These are phyloP conservation scores for Pseudocercospora crystallina DNA, from an alignment of 2,329 filamentous ascomycete genomes.

Conservation along the genomic window DNA sequence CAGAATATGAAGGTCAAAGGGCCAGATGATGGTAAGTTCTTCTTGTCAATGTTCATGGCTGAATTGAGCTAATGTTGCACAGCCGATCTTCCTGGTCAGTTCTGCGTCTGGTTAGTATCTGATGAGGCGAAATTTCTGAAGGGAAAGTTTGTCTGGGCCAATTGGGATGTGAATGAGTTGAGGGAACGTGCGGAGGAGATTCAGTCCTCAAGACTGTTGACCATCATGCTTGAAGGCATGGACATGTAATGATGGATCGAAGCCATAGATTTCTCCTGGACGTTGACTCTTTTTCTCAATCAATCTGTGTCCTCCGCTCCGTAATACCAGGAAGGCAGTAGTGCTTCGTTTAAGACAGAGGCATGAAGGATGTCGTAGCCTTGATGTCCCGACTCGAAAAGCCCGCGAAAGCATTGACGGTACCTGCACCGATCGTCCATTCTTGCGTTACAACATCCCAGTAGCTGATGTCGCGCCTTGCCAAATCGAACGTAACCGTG, in stretches of 20 bases:
- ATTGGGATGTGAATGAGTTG: constrained; percentile 21
- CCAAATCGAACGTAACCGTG: constrained; percentile 36
- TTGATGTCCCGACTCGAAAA: constrained; percentile 30
- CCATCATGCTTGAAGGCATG: no score
- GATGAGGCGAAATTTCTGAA: constrained; percentile 30
- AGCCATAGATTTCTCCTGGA: no score
- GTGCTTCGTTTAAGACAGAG: constrained; percentile 7
- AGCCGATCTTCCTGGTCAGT: neutral
- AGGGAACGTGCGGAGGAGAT: constrained; percentile 14
- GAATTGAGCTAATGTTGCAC: no score
- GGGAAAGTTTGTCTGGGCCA: constrained; percentile 23
- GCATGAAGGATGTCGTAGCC: constrained; percentile 16
- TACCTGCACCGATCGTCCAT: constrained; percentile 32
- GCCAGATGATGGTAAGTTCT: neutral
- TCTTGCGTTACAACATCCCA: constrained; percentile 37
- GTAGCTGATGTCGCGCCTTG: constrained; percentile 36
- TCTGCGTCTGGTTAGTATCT: constrained; percentile 37
- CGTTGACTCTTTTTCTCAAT: no score
- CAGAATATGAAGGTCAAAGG: constrained; percentile 12
- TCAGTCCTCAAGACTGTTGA: neutral
- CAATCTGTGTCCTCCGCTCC: no score
- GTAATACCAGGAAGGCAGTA: no score
- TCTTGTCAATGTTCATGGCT: no score
- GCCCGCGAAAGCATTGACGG: constrained; percentile 20
- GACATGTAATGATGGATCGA: no score